Evolutionary conservation across 2,329 filamentous ascomycete species (phyloP).

Genomic region (Trichophyton equinum): DNA sequence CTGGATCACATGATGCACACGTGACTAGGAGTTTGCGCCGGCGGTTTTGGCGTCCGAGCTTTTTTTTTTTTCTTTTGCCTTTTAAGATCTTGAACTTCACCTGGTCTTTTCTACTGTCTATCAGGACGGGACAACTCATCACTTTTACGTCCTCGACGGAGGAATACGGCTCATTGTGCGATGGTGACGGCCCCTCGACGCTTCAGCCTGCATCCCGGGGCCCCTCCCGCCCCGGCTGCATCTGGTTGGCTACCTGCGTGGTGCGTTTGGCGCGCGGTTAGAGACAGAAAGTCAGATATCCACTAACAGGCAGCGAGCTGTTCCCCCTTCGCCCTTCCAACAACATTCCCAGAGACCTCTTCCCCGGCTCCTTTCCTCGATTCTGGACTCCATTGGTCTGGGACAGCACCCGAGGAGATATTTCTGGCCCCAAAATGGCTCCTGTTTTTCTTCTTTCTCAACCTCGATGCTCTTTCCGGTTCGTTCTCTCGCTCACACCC

Average conservation of each 20-base stretch:
- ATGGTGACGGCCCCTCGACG: background rate
- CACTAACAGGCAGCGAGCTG: background rate
- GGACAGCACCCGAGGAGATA: background rate
- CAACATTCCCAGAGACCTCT: background rate
- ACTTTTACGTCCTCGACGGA: background rate
- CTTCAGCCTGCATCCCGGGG: background rate
- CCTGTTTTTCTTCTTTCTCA: background rate
- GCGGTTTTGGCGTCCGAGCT: too few species aligned
- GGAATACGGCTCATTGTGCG: background rate
- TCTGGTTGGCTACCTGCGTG: background rate
- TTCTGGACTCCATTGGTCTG: background rate
- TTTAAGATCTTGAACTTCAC: too few species aligned
- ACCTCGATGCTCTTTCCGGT: background rate
- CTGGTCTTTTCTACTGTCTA: too few species aligned
- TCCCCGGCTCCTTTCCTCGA: background rate
- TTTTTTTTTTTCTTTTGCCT: too few species aligned
- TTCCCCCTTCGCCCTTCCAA: background rate
- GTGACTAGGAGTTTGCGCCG: too few species aligned
- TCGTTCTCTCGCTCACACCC: background rate
- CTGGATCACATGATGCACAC: too few species aligned
- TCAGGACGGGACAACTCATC: background rate
- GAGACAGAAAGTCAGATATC: slow-evolving; percentile 4
- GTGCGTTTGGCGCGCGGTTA: slow-evolving; percentile 1
- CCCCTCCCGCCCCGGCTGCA: background rate
- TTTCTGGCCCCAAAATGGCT: background rate